phyloP scores from a whole-genome alignment of 2,329 filamentous ascomycete species.

The Scedosporium apiospermum region DNA sequence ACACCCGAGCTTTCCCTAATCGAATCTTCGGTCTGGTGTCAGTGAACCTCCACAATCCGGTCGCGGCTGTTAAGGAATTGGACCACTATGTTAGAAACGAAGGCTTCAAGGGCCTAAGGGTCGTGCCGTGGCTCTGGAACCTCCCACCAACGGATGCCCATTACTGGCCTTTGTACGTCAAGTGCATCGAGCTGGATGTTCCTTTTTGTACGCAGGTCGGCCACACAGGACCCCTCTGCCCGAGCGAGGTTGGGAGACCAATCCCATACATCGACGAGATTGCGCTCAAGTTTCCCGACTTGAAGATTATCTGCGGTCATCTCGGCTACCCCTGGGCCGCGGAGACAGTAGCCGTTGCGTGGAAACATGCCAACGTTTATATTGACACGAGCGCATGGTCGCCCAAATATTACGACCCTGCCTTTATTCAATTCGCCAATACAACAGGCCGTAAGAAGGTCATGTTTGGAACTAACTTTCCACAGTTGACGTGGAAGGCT shows the following conservation, averaged over 20 bases:
- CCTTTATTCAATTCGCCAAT: constrained; percentile 9
- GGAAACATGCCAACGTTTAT: constrained; percentile 10
- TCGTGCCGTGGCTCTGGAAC: constrained; percentile 10
- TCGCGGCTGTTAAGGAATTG: constrained; percentile 8
- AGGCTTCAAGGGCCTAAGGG: constrained; percentile 9
- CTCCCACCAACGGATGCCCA: constrained; percentile 8
- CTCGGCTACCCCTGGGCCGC: constrained; percentile 10
- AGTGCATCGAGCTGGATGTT: constrained; percentile 10
- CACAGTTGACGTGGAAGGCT: constrained; percentile 7
- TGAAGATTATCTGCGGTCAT: constrained; percentile 10
- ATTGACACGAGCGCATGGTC: constrained; percentile 10
- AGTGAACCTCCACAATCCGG: constrained; percentile 8
- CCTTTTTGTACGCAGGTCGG: constrained; percentile 10
- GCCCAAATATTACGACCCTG: constrained; percentile 8
- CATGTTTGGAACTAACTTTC: constrained; percentile 8
- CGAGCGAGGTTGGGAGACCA: constrained; percentile 10
- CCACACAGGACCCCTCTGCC: constrained; percentile 9
- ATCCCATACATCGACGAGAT: constrained; percentile 10
- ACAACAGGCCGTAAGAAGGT: constrained; percentile 7
- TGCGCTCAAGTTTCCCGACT: constrained; percentile 9
- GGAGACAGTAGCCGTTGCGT: constrained; percentile 9
- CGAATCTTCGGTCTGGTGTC: constrained; percentile 9
- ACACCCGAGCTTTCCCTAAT: constrained; percentile 9
- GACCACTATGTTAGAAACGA: constrained; percentile 10
- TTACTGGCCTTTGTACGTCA: constrained; percentile 10